These are phyloP conservation scores for Punica granatum DNA, from an alignment of 345 rosid genomes.

Conservation along the genomic window DNA sequence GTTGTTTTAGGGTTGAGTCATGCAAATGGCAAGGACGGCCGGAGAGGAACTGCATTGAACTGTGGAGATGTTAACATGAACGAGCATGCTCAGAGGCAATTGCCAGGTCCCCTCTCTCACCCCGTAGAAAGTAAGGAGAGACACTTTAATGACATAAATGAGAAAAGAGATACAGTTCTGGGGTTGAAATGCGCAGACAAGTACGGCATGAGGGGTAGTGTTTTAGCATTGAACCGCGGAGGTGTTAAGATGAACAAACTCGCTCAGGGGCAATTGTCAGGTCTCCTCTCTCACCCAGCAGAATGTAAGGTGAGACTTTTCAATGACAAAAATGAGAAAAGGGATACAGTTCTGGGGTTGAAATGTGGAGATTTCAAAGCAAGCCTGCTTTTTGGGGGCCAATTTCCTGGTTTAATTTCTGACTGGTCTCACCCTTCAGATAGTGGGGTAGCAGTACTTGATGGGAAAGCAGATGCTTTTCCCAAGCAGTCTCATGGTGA, in stretches of 20 bases:
- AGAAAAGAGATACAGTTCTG: neutral
- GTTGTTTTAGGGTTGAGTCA: constrained; percentile 20
- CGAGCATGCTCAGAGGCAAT: neutral
- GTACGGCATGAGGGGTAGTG: neutral
- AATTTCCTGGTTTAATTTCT: constrained; percentile 13
- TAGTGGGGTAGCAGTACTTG: constrained; percentile 36
- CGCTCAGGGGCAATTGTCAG: neutral
- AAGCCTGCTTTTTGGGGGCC: constrained; percentile 14
- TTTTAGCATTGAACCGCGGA: neutral
- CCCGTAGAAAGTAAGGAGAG: constrained; percentile 36
- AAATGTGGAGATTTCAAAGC: constrained; percentile 14
- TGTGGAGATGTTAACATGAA: neutral
- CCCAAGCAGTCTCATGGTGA: constrained; percentile 28
- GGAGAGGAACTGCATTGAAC: neutral
- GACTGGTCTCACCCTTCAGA: constrained; percentile 26
- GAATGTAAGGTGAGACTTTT: constrained; percentile 37
- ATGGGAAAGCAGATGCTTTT: constrained; percentile 25
- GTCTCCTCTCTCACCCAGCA: constrained; percentile 16
- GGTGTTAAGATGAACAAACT: neutral
- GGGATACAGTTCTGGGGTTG: constrained; percentile 10
- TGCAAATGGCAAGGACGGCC: constrained; percentile 1
- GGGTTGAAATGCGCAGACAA: constrained; percentile 15
- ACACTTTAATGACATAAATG: constrained; percentile 23
- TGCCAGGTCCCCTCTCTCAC: constrained; percentile 8
- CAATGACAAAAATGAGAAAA: constrained; percentile 15